A percentile compares a stretch with the other conserved stretches of the same genome.
Conservation (phyloP, 768 basidiomycete genomes). For the Mycena olivaceomarginata region DNA sequence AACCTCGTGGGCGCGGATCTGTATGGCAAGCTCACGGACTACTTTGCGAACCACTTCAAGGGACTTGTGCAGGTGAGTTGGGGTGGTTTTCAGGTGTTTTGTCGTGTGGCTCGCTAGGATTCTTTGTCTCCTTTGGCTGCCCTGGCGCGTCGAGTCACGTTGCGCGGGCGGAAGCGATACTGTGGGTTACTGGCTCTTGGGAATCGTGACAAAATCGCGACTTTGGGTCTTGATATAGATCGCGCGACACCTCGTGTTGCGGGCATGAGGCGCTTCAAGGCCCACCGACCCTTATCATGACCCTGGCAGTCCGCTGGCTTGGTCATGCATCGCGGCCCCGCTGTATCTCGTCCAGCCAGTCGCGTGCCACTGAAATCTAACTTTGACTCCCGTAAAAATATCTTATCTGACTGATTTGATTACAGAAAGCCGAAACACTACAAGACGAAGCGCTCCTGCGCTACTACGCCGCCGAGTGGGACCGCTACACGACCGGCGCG, state of each 20-base stretch:
- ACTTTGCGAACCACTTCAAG: slow-evolving; percentile 91
- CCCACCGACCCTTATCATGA: no score
- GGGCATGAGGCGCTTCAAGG: slow-evolving; percentile 54
- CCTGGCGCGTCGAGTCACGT: no score
- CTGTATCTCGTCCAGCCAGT: no score
- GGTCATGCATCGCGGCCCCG: no score
- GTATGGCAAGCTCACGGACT: slow-evolving; percentile 94
- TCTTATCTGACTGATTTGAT: slow-evolving; percentile 50
- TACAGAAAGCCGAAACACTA: slow-evolving; percentile 85
- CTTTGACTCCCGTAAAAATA: no score
- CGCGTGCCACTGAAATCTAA: no score
- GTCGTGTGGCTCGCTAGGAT: background rate
- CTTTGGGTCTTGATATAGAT: no score
- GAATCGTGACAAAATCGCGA: no score
- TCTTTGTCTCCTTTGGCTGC: background rate
- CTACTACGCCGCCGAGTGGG: slow-evolving; percentile 96
- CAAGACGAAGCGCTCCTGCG: slow-evolving; percentile 92
- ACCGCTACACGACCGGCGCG: slow-evolving; percentile 96
- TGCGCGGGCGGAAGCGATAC: no score
- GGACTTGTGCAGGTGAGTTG: slow-evolving; percentile 64
- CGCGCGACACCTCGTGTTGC: no score
- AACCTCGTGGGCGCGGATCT: slow-evolving; percentile 98
- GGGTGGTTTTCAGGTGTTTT: background rate
- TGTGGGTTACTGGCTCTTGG: no score
- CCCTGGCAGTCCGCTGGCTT: no score